phyloP scores from a whole-genome alignment of 306 rosid genomes.

The Senna siamea region DNA sequence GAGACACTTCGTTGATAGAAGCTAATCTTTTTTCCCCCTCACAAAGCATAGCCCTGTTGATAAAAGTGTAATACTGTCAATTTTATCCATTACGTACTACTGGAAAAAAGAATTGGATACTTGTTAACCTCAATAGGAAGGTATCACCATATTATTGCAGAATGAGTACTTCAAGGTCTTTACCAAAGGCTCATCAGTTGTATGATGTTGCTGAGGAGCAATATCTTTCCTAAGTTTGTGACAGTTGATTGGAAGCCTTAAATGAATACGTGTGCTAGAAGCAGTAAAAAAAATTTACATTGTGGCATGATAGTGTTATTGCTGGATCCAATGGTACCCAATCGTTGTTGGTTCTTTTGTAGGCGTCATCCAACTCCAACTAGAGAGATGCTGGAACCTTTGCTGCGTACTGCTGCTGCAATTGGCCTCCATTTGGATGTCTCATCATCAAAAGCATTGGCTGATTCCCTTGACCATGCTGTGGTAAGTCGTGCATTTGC shows the following conservation, averaged over 20 bases:
- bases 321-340: constrained; percentile 19
- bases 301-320: constrained; percentile 29
- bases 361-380: constrained; percentile 98
- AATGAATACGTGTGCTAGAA: constrained; percentile 18
- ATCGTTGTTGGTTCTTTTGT: constrained; percentile 39
- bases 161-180: not conserved
- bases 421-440: constrained; percentile 89
- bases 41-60: not conserved
- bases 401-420: constrained; percentile 86
- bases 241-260: constrained; percentile 18
- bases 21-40: not conserved
- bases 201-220: constrained; percentile 26
- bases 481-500: constrained; percentile 58
- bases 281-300: constrained; percentile 13
- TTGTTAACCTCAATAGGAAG: not conserved
- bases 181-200: not conserved
- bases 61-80: not conserved
- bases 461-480: constrained; percentile 95
- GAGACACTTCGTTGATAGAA: not conserved
- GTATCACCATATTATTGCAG: not conserved
- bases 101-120: not conserved
- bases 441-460: constrained; percentile 88
- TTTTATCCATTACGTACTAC: not conserved
- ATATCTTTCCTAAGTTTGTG: constrained; percentile 22
- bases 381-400: constrained; percentile 93